Percentiles rank a stretch among this genome's conserved stretches.
phyloP scores from a whole-genome alignment of 495 filamentous ascomycete genomes.

The Lasiosphaeria ovina region DNA sequence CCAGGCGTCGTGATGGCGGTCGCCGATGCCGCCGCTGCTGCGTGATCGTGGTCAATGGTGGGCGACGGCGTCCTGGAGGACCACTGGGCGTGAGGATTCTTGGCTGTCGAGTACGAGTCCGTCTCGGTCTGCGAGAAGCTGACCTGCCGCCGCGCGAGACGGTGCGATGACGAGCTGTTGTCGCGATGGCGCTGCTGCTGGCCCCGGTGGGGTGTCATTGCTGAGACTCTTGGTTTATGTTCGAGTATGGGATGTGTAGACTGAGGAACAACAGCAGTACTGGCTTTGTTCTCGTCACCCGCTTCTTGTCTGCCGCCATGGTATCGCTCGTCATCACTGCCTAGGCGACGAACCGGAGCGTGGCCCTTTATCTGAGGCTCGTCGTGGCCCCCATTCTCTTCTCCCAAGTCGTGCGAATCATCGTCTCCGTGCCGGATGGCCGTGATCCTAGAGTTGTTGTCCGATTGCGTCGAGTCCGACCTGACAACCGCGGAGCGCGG shows the following conservation, averaged over 20 bases:
- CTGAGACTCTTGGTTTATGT: not conserved
- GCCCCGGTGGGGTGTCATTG: not conserved
- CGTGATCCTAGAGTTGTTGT: not conserved
- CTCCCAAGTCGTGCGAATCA: not conserved
- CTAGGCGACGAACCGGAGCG: no score
- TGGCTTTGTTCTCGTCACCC: not conserved
- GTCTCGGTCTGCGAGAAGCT: slow-evolving; percentile 1
- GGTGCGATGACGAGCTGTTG: not conserved
- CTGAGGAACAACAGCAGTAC: not conserved
- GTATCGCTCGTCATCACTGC: not conserved
- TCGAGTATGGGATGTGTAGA: not conserved
- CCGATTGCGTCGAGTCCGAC: slow-evolving; percentile 7
- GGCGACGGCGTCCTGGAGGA: not conserved
- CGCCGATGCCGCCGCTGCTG: not conserved
- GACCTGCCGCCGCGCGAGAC: not conserved
- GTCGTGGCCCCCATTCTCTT: not conserved
- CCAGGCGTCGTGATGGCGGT: not conserved
- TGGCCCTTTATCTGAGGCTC: no score
- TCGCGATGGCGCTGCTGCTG: not conserved
- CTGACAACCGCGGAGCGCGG: not conserved
- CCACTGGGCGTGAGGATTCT: not conserved
- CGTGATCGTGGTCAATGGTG: not conserved
- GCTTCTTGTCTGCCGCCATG: not conserved
- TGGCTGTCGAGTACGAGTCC: not conserved
- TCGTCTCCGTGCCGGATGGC: not conserved